phyloP scores from a whole-genome alignment of 805 yeast species.

The Saturnispora hagleri region DNA sequence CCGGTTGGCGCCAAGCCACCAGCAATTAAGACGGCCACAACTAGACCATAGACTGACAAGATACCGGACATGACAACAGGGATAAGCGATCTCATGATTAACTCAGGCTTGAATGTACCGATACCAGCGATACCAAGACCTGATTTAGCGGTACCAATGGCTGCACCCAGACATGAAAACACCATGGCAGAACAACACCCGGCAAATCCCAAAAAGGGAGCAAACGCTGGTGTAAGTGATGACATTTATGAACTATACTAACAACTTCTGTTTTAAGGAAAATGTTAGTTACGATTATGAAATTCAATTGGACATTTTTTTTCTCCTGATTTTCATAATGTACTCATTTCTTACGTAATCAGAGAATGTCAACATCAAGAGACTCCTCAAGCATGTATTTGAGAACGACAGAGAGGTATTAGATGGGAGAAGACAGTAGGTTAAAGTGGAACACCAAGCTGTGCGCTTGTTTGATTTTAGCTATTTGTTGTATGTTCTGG shows the following conservation, averaged over 20 bases:
- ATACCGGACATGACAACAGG: conserved; percentile 99
- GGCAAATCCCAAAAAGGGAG: conserved; percentile 96
- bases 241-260: neutral
- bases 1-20: conserved; percentile 75
- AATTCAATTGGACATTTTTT: neutral
- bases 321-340: neutral
- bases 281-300: neutral
- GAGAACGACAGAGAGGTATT: neutral
- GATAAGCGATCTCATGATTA: conserved; percentile 89
- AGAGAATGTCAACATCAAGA: neutral
- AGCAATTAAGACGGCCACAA: conserved; percentile 92
- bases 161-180: conserved; percentile 94
- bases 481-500: too few species aligned
- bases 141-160: conserved; percentile 95
- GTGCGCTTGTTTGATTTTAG: too few species aligned
- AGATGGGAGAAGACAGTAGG: neutral
- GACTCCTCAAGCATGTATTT: neutral
- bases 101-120: conserved; percentile 94
- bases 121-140: conserved; percentile 98
- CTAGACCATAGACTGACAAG: conserved; percentile 91
- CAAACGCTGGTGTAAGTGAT: conserved; percentile 64
- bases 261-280: neutral
- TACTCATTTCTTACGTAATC: neutral
- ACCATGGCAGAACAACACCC: conserved; percentile 94
- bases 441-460: too few species aligned